These are phyloP conservation scores for Murraya koenigii DNA, from an alignment of 345 rosid genomes.

Conservation along the genomic window DNA sequence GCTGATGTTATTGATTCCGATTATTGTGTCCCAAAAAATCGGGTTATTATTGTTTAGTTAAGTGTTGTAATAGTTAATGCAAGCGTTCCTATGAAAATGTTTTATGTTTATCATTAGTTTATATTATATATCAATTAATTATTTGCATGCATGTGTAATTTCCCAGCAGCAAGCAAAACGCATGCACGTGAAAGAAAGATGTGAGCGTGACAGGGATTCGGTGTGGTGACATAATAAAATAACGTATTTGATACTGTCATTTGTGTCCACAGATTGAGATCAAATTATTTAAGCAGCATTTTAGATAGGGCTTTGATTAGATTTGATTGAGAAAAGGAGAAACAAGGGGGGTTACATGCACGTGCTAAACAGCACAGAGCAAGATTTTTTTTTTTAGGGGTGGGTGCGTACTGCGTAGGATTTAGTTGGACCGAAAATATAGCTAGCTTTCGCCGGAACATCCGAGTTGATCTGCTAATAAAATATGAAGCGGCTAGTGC, in stretches of 20 bases:
- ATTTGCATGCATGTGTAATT: not conserved
- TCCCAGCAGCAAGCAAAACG: not conserved
- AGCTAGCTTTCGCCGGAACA: not conserved
- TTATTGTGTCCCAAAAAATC: not conserved
- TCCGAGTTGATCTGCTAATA: not conserved
- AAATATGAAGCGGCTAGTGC: no score
- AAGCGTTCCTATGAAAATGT: slow-evolving; percentile 5
- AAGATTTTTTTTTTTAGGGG: no score
- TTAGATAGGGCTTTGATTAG: not conserved
- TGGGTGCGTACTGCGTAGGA: no score
- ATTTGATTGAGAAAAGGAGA: no score
- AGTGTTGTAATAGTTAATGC: not conserved
- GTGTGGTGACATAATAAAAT: not conserved
- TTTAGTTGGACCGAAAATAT: no score
- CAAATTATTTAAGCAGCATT: not conserved
- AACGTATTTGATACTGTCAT: not conserved
- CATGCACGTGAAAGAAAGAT: slow-evolving; percentile 10
- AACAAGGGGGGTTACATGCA: no score
- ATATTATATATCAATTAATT: not conserved
- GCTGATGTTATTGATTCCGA: slow-evolving; percentile 28
- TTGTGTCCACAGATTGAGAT: not conserved
- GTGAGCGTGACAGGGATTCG: not conserved
- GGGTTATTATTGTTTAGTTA: not conserved
- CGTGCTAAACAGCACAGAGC: no score
- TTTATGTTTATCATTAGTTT: not conserved